A percentile compares a stretch with the other conserved stretches of the same genome.
phyloP scores from a whole-genome alignment of 805 yeast species.

The Brettanomyces custersianus region DNA sequence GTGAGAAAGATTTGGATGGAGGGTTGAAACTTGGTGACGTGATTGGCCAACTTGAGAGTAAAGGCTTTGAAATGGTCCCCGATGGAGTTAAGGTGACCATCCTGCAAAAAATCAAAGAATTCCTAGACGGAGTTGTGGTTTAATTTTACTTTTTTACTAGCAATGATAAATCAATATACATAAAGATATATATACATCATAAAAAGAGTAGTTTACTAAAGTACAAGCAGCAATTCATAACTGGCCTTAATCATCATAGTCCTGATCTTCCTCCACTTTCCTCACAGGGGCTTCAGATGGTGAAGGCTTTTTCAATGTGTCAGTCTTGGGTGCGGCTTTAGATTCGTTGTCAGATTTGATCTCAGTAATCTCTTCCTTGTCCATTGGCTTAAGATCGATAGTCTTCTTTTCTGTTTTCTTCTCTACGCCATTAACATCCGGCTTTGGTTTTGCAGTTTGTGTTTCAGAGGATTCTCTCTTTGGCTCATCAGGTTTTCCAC shows the following conservation, averaged over 20 bases:
- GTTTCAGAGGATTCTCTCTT: background rate
- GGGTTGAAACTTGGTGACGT: conserved; percentile 41
- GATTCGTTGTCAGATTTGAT: background rate
- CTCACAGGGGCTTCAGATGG: conserved; percentile 3
- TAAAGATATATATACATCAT: background rate
- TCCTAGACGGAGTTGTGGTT: conserved; percentile 43
- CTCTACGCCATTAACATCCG: too few relatives aligned
- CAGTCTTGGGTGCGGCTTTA: background rate
- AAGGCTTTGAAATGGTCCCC: conserved; percentile 65
- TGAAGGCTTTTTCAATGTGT: background rate
- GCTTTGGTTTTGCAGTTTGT: background rate
- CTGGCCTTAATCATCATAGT: conserved; percentile 3
- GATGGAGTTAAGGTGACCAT: conserved; percentile 52
- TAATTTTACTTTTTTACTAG: conserved; percentile 10
- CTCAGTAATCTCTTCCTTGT: conserved; percentile 4
- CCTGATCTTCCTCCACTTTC: conserved; percentile 6
- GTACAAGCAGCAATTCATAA: too few relatives aligned
- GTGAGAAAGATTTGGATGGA: conserved; percentile 11
- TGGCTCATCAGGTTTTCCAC: background rate
- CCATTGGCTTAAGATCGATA: conserved; percentile 4
- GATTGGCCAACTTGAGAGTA: conserved; percentile 45
- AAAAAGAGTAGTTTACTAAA: background rate
- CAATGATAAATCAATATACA: background rate
- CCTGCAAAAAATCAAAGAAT: conserved; percentile 46
- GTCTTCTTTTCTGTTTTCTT: background rate